A percentile compares a stretch with the other conserved stretches of the same genome.
phyloP scores from a whole-genome alignment of 78 protist genomes.

The Cyanophora paradoxa region DNA sequence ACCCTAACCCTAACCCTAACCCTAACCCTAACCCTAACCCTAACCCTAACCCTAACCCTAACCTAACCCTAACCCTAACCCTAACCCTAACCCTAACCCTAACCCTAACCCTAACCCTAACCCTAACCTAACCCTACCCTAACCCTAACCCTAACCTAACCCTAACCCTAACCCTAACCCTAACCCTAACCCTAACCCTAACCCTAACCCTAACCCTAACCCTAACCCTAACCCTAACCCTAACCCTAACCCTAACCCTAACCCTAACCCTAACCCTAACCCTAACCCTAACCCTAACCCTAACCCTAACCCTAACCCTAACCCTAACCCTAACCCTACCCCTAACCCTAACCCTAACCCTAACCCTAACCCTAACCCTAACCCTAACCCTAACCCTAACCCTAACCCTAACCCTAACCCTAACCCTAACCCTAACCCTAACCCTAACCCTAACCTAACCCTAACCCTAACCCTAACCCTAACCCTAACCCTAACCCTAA shows the following conservation, averaged over 20 bases:
- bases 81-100: not conserved
- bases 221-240: slow-evolving; percentile 26
- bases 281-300: not conserved
- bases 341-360: no score
- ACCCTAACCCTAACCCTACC: not conserved
- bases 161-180: slow-evolving; percentile 23
- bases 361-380: not conserved
- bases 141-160: no score
- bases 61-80: slow-evolving; percentile 21
- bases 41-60: no score
- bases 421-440: not conserved
- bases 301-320: not conserved
- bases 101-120: slow-evolving; percentile 19
- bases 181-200: slow-evolving; percentile 25
- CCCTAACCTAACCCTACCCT: no score
- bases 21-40: slow-evolving; percentile 20
- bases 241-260: slow-evolving; percentile 12
- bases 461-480: slow-evolving; percentile 25
- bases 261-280: slow-evolving; percentile 25
- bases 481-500: slow-evolving; percentile 8
- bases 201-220: slow-evolving; percentile 25
- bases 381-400: not conserved
- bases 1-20: slow-evolving; percentile 14
- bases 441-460: no score
- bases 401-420: not conserved